Evolutionary conservation across 1,284 basidiomycete genomes (phyloP).

Genomic region (Testicularia cyperi): DNA sequence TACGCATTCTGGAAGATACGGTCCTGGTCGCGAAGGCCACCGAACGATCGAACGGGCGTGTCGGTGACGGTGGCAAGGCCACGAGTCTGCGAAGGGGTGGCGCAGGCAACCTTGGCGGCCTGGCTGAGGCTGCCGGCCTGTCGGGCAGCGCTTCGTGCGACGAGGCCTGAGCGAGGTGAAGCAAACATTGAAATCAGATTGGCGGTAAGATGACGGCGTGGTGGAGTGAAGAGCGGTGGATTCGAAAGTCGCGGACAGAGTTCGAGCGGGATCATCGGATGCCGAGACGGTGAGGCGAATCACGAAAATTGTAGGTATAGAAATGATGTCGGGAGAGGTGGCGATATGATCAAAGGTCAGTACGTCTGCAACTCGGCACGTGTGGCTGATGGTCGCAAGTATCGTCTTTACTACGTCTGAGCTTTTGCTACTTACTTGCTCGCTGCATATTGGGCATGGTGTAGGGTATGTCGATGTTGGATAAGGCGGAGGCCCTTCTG

Average conservation of each 20-base stretch:
- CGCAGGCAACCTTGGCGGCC: conserved; percentile 34
- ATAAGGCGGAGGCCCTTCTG: not conserved
- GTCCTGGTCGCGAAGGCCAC: conserved; percentile 59
- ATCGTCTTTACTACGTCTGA: no score
- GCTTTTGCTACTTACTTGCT: conserved; percentile 2
- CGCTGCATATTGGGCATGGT: conserved; percentile 1
- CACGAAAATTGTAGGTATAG: no score
- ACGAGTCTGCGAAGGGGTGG: conserved; percentile 38
- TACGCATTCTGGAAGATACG: conserved; percentile 60
- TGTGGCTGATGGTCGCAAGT: no score
- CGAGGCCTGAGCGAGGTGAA: conserved; percentile 12
- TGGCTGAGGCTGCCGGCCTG: conserved; percentile 30
- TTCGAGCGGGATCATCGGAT: no score
- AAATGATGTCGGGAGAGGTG: no score
- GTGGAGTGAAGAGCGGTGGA: not conserved
- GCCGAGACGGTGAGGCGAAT: no score
- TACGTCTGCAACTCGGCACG: no score
- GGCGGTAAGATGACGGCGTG: not conserved
- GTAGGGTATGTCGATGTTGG: not conserved
- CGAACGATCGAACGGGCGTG: conserved; percentile 52
- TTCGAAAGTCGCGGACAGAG: no score
- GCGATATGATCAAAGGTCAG: no score
- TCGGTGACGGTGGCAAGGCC: conserved; percentile 57
- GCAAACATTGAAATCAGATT: not conserved
- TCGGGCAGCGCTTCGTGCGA: conserved; percentile 42